Evolutionary conservation across 2,329 filamentous ascomycete genomes (phyloP).

Genomic region (Dothistroma septosporum): DNA sequence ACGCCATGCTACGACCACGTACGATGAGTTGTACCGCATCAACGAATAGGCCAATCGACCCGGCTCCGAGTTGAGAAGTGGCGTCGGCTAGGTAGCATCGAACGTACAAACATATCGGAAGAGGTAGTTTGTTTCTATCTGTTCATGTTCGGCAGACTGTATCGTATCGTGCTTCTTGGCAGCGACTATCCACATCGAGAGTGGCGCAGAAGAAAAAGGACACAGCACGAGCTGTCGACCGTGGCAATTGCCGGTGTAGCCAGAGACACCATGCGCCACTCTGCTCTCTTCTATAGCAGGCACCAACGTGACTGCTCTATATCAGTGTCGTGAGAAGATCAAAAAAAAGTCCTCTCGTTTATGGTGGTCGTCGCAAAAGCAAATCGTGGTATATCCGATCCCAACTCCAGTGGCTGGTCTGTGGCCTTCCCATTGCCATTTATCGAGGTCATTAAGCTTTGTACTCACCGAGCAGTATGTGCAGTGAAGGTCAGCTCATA

Average conservation of each 20-base stretch:
- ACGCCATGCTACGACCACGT: neutral
- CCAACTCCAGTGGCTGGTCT: conserved; percentile 5
- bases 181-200: neutral
- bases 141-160: neutral
- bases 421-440: neutral
- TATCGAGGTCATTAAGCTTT: neutral
- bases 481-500: neutral
- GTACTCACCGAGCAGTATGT: neutral
- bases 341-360: neutral
- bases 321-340: conserved; percentile 1
- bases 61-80: neutral
- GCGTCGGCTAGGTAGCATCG: neutral
- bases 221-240: neutral
- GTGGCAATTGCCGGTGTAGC: neutral
- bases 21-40: neutral
- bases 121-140: neutral
- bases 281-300: neutral
- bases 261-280: neutral
- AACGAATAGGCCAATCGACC: neutral
- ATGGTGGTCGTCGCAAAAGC: neutral
- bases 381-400: conserved; percentile 15
- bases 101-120: neutral
- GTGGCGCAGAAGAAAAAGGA: neutral
- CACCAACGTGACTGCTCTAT: neutral
- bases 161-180: neutral